Conservation (phyloP, 2,329 filamentous ascomycete species). For the Cadophora sp. region DNA sequence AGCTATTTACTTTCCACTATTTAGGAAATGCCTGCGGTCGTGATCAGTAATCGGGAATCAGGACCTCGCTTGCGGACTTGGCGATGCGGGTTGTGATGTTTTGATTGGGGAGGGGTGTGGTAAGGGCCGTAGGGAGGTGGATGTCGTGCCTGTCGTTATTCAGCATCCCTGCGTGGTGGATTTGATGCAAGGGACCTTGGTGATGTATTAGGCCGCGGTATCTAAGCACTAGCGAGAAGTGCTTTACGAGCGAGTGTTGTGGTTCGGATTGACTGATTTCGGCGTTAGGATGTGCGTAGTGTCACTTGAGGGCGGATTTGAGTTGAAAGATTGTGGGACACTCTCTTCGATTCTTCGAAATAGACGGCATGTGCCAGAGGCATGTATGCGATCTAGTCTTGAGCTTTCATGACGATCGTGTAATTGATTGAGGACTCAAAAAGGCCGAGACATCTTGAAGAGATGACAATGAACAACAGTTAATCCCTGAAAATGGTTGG, state of each 20-base stretch:
- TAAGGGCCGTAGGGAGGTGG: background rate
- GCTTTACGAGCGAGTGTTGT: background rate
- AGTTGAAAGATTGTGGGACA: background rate
- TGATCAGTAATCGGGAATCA: slow-evolving; percentile 2
- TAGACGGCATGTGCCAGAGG: too few species aligned
- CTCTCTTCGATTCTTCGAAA: background rate
- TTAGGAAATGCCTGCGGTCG: background rate
- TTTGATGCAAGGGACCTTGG: slow-evolving; percentile 1
- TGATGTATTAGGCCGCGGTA: background rate
- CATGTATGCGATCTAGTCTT: too few species aligned
- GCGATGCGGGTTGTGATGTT: background rate
- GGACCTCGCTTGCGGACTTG: background rate
- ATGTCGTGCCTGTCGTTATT: background rate
- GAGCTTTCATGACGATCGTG: too few species aligned
- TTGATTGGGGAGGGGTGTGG: background rate
- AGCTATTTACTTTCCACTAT: background rate
- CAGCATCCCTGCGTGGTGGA: background rate
- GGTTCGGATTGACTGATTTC: background rate
- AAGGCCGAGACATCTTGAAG: too few species aligned
- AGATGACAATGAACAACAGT: too few species aligned
- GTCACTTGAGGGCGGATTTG: background rate
- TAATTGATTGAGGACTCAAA: too few species aligned
- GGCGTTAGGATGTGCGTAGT: background rate
- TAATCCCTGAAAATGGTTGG: too few species aligned
- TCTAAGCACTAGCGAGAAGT: background rate